These are phyloP conservation scores for Cercophora samala DNA, from an alignment of 495 filamentous ascomycete genomes.

Conservation along the genomic window DNA sequence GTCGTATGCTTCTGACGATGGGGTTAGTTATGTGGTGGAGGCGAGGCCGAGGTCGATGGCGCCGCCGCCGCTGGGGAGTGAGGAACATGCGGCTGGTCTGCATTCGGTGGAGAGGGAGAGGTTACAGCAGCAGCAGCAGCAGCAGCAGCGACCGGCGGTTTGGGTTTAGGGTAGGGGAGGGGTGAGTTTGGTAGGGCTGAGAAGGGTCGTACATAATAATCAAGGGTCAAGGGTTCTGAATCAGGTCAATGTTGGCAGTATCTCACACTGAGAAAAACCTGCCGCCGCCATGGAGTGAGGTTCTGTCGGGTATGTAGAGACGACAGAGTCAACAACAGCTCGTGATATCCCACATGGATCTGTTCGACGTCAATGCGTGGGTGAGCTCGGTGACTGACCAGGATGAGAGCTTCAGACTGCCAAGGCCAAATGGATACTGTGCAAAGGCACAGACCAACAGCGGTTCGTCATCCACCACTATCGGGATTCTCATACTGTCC, in stretches of 20 bases:
- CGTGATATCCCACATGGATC: background rate
- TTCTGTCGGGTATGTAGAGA: background rate
- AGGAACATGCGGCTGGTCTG: slow-evolving; percentile 11
- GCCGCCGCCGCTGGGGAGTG: slow-evolving; percentile 25
- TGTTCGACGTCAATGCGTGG: background rate
- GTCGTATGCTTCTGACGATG: slow-evolving; percentile 69
- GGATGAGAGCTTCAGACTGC: background rate
- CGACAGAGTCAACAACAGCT: background rate
- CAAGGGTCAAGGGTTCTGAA: background rate
- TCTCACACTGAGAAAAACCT: background rate
- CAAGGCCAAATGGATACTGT: too few species aligned
- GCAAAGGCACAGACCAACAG: too few species aligned
- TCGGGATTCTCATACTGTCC: background rate
- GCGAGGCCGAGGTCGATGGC: slow-evolving; percentile 55
- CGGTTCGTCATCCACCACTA: background rate
- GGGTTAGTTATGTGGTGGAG: slow-evolving; percentile 63
- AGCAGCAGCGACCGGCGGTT: slow-evolving; percentile 21
- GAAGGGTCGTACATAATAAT: background rate
- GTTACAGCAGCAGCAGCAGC: too few species aligned
- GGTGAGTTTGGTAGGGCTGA: background rate
- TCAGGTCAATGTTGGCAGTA: too few species aligned
- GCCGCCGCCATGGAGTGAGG: background rate
- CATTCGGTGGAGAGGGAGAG: slow-evolving; percentile 46
- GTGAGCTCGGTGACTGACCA: background rate
- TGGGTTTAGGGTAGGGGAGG: slow-evolving; percentile 12